These are phyloP conservation scores for Paramyrothecium roridum DNA, from an alignment of 2,329 filamentous ascomycete species.

Conservation along the genomic window DNA sequence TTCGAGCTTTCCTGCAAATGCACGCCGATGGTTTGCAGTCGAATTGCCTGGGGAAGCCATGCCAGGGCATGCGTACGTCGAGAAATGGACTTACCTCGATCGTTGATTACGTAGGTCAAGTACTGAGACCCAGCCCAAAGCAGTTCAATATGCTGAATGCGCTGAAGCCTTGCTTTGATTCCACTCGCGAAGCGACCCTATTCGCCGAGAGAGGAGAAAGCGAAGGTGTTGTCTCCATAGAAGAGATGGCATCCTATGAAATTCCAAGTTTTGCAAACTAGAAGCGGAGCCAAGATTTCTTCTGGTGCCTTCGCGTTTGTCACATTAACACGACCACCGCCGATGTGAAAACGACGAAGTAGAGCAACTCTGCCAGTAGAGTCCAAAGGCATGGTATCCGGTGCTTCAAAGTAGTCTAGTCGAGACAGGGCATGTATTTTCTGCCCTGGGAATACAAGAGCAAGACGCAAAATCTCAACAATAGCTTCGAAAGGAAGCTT, in stretches of 20 bases:
- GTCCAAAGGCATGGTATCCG: constrained; percentile 10
- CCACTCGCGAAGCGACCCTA: constrained; percentile 42
- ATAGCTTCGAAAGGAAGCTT: constrained; percentile 21
- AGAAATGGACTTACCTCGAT: constrained; percentile 25
- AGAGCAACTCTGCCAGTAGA: constrained; percentile 14
- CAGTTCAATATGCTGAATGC: constrained; percentile 41
- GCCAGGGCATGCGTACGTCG: constrained; percentile 31
- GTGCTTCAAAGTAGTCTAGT: constrained; percentile 30
- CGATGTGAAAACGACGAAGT: constrained; percentile 37
- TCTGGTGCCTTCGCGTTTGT: constrained; percentile 29
- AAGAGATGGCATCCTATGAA: constrained; percentile 40
- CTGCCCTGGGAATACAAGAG: constrained; percentile 28
- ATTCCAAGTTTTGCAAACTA: constrained; percentile 36
- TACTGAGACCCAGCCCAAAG: constrained; percentile 36
- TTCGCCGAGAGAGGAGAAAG: constrained; percentile 51
- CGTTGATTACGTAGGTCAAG: constrained; percentile 15
- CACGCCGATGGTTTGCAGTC: constrained; percentile 37
- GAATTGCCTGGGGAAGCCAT: constrained; percentile 29
- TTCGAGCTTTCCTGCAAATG: constrained; percentile 34
- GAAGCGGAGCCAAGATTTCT: constrained; percentile 30
- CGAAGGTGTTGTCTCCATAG: constrained; percentile 47
- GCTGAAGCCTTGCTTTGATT: constrained; percentile 36
- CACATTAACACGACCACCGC: constrained; percentile 22
- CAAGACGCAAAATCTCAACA: constrained; percentile 29
- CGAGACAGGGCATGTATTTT: constrained; percentile 42